Base-by-base conservation (phyloP, 1,284 basidiomycete species). In the Sphaerobolus stellatus region DNA sequence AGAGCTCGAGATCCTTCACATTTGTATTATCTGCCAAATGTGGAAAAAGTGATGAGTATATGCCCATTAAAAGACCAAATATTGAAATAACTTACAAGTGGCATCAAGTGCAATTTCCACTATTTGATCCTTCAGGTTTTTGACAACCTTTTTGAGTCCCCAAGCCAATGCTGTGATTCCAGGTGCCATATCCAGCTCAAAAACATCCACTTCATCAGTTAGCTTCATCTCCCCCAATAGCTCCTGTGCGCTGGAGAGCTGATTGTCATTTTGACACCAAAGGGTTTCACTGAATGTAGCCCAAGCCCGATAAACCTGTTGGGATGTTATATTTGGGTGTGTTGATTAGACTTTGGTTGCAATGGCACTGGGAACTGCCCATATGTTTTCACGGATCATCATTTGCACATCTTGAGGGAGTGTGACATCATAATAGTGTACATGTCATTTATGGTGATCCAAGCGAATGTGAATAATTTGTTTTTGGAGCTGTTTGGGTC, bases 71-170 rank as follows among this genome's bases (percentile, higher is more conserved):
- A 34, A 63, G 69, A 68, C 11, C 11, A 34, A 18, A 11, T 34
- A 11, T 11, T 11, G 11, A 18, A 34, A 34, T 58, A 22, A 54
- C 66, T 51, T 51, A 70, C 69, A 70, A 13, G 69, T 71, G 29
- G 66, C 65, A 59, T 69, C 66, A 7, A 68, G 31, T n/a, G 8
- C 66, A 31, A 70, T 58, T 54, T 71, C 68, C 4, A 67, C 56
- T 0, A 64, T 45, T 30, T 60, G 59, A 25, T 55, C 64, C 18
- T 52, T 43, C 14, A 69, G 43, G 2, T 27, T 40, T 28, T 27
- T 27, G 1, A 58, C 56, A 9, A 70, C 61, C 30, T 58, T 58
- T 54, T 62, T 66, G 59, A 69, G 57, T 9, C 61, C 65, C 56
- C 54, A 66, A 24, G 62, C 61, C 18, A 71, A 16, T 34, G 56